Base-by-base conservation (phyloP, 345 rosid genomes). In the Gynandropsis gynandra region DNA sequence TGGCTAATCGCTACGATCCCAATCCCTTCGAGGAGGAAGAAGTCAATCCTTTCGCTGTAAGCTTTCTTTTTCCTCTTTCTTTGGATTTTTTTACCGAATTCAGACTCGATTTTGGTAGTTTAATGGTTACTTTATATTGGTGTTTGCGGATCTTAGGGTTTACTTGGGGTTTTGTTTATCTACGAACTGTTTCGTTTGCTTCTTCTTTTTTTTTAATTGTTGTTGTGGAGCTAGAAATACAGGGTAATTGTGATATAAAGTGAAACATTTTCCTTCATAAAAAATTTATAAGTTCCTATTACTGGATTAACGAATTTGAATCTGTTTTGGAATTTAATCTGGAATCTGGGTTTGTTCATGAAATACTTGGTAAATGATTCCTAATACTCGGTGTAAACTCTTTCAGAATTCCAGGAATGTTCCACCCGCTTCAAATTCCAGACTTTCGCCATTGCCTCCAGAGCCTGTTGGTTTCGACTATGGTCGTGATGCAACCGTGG, bases 361-460 rank as follows among this genome's bases (percentile, higher is more conserved):
- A n/a, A 31, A 35, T 60, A 27, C 18, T 18, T 14, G 4, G 15
- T 55, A 14, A 8, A 8, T 63, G 37, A 37, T 36, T 52, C 38
- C 12, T 58, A 37, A 51, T 40, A 24, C 16, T 33, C 29, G 29
- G 32, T 9, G 2, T 46, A 16, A 37, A 14, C 53, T 40, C 57
- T 71, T 76, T 21, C 52, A 92, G 98, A 84, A 73, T 65, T 45
- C 54, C 19, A 79, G 73, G 54, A 74, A 71, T 69, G 84, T 65
- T 37, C 88, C 94, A 0, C 76, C 92, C 20, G 80, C 89, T 53
- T 51, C 84, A 17, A 78, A 75, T 67, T 85, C 97, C 4, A 81
- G 83, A 72, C 77, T 93, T 51, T 78, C 97, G 12, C 99, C 99
- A 33, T 87, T 88, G 63, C 97, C 99, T 68, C 94, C 75, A 3